Conservation (phyloP, 305 asterid genomes). For the Andrographis paniculata region DNA sequence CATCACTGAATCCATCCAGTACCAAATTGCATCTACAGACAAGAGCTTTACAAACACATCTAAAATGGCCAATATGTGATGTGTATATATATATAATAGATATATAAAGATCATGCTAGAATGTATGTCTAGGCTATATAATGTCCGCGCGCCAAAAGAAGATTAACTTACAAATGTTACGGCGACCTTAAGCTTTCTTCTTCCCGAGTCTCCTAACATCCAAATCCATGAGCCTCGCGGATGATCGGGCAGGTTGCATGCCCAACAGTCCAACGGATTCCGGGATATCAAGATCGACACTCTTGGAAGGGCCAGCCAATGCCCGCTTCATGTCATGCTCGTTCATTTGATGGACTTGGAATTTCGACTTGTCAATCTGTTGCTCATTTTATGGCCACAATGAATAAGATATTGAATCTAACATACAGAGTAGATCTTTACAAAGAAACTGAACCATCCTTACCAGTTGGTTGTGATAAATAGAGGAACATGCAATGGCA, state of each 20-base stretch:
- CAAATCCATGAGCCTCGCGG: slow-evolving; percentile 71
- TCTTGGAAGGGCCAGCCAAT: slow-evolving; percentile 55
- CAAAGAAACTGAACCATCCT: slow-evolving; percentile 6
- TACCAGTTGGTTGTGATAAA: slow-evolving; percentile 76
- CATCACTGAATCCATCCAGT: no score
- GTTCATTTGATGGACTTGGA: slow-evolving; percentile 47
- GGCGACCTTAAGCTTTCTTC: slow-evolving; percentile 46
- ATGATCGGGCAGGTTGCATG: slow-evolving; percentile 35
- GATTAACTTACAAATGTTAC: no score
- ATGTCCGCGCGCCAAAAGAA: no score
- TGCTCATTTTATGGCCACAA: slow-evolving; percentile 22
- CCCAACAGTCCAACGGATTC: slow-evolving; percentile 76
- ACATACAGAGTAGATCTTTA: background rate
- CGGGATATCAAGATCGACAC: slow-evolving; percentile 80
- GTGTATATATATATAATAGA: no score
- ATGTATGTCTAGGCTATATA: no score
- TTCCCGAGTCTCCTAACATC: slow-evolving; percentile 70
- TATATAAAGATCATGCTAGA: no score
- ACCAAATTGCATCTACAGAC: no score
- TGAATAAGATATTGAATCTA: slow-evolving; percentile 2
- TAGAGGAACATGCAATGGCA: slow-evolving; percentile 47
- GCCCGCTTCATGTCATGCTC: slow-evolving; percentile 66
- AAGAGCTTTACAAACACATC: no score
- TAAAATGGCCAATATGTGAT: no score
- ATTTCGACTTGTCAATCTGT: slow-evolving; percentile 59